phyloP scores from a whole-genome alignment of 495 filamentous ascomycete genomes.

The Aspergillus ellipticus region DNA sequence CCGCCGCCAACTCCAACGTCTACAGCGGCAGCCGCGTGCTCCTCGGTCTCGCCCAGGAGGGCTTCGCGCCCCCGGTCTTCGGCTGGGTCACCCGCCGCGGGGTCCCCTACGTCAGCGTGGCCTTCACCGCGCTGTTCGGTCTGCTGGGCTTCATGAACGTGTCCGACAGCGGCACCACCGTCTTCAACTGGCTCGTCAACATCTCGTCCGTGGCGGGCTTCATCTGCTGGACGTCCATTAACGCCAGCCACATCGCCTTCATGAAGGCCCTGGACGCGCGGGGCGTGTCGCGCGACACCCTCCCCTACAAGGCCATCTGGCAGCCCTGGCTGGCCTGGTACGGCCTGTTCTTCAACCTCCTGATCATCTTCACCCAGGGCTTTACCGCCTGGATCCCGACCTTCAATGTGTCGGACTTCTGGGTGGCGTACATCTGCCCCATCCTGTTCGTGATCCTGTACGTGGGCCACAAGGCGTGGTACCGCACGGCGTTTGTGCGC shows the following conservation, averaged over 20 bases:
- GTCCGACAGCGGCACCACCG: slow-evolving; percentile 32
- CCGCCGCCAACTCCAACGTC: slow-evolving; percentile 70
- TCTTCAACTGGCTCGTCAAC: slow-evolving; percentile 54
- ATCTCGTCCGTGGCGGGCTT: slow-evolving; percentile 57
- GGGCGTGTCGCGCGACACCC: slow-evolving; percentile 41
- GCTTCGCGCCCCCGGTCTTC: slow-evolving; percentile 53
- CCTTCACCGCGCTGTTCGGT: slow-evolving; percentile 40
- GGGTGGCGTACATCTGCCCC: slow-evolving; percentile 51
- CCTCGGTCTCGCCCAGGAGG: slow-evolving; percentile 53
- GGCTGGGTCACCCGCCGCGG: slow-evolving; percentile 36
- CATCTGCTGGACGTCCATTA: slow-evolving; percentile 55
- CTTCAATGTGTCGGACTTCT: slow-evolving; percentile 53
- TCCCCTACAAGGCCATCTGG: slow-evolving; percentile 50
- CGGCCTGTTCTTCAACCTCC: slow-evolving; percentile 56
- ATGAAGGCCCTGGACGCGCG: slow-evolving; percentile 50
- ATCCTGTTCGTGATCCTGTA: slow-evolving; percentile 51
- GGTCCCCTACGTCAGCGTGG: slow-evolving; percentile 42
- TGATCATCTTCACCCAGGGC: slow-evolving; percentile 61
- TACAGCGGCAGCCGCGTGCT: slow-evolving; percentile 66
- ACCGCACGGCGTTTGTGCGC: slow-evolving; percentile 29
- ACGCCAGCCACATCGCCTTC: slow-evolving; percentile 52
- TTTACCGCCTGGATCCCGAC: slow-evolving; percentile 58
- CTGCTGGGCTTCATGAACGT: slow-evolving; percentile 41
- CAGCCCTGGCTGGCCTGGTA: slow-evolving; percentile 52
- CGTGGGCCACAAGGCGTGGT: slow-evolving; percentile 46